A percentile compares a stretch with the other conserved stretches of the same genome.
phyloP scores from a whole-genome alignment of 352 stramenopile genomes.

The Phytophthora constricta region DNA sequence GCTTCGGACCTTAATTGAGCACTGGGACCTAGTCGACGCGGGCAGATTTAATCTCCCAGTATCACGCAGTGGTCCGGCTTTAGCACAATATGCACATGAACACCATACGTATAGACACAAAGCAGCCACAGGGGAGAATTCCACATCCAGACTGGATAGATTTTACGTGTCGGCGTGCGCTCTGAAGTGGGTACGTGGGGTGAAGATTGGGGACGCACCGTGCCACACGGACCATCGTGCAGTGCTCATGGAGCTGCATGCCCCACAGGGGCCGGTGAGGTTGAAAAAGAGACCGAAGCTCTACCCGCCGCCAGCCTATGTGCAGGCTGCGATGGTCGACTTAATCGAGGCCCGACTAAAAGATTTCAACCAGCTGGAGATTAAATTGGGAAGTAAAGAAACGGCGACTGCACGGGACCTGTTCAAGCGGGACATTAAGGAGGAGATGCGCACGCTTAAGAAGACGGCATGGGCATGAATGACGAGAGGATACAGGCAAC shows the following conservation, averaged over 20 bases:
- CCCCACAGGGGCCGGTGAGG: neutral
- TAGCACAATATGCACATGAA: neutral
- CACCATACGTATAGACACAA: constrained; percentile 7
- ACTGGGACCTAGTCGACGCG: neutral
- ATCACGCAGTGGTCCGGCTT: too few species aligned
- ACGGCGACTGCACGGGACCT: neutral
- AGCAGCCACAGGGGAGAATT: neutral
- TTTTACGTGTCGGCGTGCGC: neutral
- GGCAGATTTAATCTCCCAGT: constrained; percentile 1
- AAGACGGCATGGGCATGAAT: neutral
- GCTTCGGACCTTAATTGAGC: neutral
- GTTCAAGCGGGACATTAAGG: neutral
- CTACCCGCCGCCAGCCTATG: constrained; percentile 1
- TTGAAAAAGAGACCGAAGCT: neutral
- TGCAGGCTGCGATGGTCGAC: neutral
- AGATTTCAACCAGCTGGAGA: neutral
- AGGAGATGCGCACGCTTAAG: neutral
- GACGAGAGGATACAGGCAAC: neutral
- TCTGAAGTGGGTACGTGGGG: neutral
- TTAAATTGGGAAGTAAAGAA: neutral
- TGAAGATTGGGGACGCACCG: neutral
- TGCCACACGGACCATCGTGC: neutral
- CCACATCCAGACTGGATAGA: constrained; percentile 1
- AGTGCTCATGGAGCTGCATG: constrained; percentile 3
- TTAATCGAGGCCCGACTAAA: neutral